Percentiles rank a stretch among this genome's conserved stretches.
These are phyloP conservation scores for Syzygium aqueum DNA, from an alignment of 345 rosid genomes.

Conservation along the genomic window DNA sequence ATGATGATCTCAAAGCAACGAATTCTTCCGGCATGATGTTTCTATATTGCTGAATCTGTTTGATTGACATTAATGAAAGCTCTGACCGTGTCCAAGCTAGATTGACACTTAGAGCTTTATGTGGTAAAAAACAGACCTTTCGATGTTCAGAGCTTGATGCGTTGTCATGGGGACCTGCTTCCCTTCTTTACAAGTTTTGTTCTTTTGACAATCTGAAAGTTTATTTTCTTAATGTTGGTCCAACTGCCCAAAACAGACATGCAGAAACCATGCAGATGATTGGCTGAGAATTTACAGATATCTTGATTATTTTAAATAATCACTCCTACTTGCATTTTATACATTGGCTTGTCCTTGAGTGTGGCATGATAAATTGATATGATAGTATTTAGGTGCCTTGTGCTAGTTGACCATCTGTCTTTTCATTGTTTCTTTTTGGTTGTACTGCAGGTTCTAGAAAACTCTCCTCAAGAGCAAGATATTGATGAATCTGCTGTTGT, in stretches of 20 bases:
- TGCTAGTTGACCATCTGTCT: background rate
- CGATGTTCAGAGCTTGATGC: background rate
- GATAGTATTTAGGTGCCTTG: background rate
- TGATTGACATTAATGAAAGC: background rate
- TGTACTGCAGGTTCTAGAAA: conserved; percentile 44
- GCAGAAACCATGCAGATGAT: background rate
- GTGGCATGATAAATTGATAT: background rate
- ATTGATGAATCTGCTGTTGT: background rate
- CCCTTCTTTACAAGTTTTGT: background rate
- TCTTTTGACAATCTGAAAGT: background rate
- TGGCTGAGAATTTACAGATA: background rate
- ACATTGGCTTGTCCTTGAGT: background rate
- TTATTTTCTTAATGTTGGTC: background rate
- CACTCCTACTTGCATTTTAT: background rate
- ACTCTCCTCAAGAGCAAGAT: conserved; percentile 23
- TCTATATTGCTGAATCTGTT: background rate
- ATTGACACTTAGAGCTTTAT: background rate
- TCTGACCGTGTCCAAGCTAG: background rate
- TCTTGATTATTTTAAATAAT: background rate
- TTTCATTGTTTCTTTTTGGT: background rate
- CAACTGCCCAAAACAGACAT: background rate
- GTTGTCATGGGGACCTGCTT: background rate
- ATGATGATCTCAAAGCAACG: background rate
- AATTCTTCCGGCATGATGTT: background rate
- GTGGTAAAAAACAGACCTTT: background rate